Percentiles rank a stretch among this genome's conserved stretches.
phyloP scores from a whole-genome alignment of 148 eudicot species.

The Linanthus parryae region DNA sequence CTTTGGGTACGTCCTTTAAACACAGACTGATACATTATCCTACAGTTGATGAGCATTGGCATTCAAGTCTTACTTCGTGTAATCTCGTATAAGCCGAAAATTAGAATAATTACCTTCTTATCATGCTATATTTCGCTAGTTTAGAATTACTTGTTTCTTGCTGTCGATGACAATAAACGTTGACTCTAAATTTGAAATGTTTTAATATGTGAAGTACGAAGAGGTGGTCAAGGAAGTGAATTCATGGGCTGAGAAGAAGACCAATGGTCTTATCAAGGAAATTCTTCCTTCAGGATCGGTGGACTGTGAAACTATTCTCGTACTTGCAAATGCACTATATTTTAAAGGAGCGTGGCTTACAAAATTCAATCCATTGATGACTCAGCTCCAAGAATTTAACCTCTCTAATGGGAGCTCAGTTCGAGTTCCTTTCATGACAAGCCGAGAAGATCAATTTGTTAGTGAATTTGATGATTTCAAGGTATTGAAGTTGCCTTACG shows the following conservation, averaged over 20 bases:
- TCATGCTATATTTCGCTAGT: too few relatives aligned
- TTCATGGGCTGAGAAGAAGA: conserved; percentile 75
- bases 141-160: too few relatives aligned
- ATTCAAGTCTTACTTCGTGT: too few relatives aligned
- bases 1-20: too few relatives aligned
- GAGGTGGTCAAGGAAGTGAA: conserved; percentile 68
- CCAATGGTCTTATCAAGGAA: conserved; percentile 76
- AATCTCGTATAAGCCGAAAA: too few relatives aligned
- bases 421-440: conserved; percentile 84
- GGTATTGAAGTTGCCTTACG: conserved; percentile 64
- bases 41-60: too few relatives aligned
- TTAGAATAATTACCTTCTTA: too few relatives aligned
- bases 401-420: conserved; percentile 54
- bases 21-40: too few relatives aligned
- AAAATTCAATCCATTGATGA: conserved; percentile 53
- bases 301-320: conserved; percentile 54
- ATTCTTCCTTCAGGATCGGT: conserved; percentile 76
- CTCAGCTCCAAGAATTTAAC: conserved; percentile 61
- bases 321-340: conserved; percentile 80
- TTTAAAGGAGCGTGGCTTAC: conserved; percentile 81
- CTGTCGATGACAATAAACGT: too few relatives aligned
- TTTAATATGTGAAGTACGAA: conserved; percentile 49
- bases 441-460: conserved; percentile 54
- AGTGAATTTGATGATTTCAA: conserved; percentile 54
- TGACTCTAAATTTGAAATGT: too few relatives aligned